phyloP scores from a whole-genome alignment of 2,329 filamentous ascomycete genomes.

The Talaromyces sp. region DNA sequence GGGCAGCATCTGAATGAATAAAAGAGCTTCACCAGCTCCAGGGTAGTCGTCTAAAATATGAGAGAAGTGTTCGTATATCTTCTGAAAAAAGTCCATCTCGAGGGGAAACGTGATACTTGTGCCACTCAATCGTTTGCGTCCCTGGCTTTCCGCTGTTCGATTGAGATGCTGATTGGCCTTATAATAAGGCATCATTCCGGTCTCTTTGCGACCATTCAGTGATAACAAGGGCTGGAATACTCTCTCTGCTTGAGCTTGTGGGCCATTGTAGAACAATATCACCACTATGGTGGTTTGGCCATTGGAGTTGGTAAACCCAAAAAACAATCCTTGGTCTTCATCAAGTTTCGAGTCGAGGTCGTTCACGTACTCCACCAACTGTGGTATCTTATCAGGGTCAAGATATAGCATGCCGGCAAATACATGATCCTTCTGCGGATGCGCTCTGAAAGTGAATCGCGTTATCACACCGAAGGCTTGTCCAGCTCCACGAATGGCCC shows the following conservation, averaged over 20 bases:
- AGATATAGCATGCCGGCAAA: constrained; percentile 56
- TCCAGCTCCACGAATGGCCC: constrained; percentile 33
- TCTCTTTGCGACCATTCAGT: constrained; percentile 33
- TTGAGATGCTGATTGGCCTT: constrained; percentile 38
- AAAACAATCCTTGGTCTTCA: constrained; percentile 48
- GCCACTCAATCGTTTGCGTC: constrained; percentile 41
- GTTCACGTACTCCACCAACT: constrained; percentile 56
- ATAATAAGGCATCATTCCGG: constrained; percentile 40
- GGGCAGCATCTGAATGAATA: constrained; percentile 43
- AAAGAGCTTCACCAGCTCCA: constrained; percentile 26
- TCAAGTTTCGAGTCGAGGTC: constrained; percentile 44
- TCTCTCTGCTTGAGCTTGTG: constrained; percentile 30
- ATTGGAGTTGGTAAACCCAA: constrained; percentile 61
- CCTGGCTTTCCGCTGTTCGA: constrained; percentile 35
- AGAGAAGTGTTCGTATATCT: constrained; percentile 29
- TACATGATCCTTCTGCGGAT: constrained; percentile 38
- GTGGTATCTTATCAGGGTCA: constrained; percentile 37
- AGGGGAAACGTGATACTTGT: constrained; percentile 44
- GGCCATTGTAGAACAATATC: constrained; percentile 38
- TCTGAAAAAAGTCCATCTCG: constrained; percentile 28
- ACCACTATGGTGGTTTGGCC: constrained; percentile 51
- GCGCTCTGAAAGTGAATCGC: constrained; percentile 32
- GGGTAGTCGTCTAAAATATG: constrained; percentile 24
- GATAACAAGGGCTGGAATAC: constrained; percentile 37
- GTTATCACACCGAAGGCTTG: constrained; percentile 36